Evolutionary conservation across 2,329 filamentous ascomycete genomes (phyloP).

Genomic region (Botrytis fragariae): DNA sequence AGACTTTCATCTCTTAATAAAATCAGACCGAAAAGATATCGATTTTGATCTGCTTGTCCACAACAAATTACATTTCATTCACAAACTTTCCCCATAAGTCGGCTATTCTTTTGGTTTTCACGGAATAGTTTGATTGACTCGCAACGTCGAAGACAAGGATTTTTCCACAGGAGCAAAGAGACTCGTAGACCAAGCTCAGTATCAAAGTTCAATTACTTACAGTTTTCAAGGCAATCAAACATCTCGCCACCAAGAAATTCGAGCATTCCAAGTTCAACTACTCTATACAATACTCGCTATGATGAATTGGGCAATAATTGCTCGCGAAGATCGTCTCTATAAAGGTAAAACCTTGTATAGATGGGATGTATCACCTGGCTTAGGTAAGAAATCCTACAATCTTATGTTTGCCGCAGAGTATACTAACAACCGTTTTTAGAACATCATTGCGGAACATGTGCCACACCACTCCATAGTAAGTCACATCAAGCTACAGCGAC

Average conservation of each 20-base stretch:
- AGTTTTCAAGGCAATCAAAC: neutral
- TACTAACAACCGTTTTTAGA: conserved; percentile 32
- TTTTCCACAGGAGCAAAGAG: too few species aligned
- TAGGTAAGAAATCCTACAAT: conserved; percentile 29
- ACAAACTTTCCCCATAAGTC: neutral
- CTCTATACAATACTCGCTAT: neutral
- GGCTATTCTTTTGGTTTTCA: neutral
- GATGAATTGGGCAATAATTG: conserved; percentile 36
- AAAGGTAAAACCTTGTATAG: conserved; percentile 35
- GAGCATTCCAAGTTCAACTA: neutral
- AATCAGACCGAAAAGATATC: neutral
- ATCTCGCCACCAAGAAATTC: neutral
- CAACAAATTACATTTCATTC: neutral
- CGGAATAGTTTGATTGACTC: neutral
- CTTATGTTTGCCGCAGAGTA: neutral
- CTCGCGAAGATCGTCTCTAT: conserved; percentile 32
- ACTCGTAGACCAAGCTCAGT: neutral
- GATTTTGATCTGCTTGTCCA: neutral
- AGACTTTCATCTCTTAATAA: neutral
- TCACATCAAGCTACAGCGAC: neutral
- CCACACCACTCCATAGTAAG: conserved; percentile 36
- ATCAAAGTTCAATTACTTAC: neutral
- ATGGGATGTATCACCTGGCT: conserved; percentile 37
- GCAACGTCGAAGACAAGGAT: neutral
- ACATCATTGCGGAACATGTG: conserved; percentile 38